Base-by-base conservation (phyloP, 2,329 filamentous ascomycete species). In the Atkinsonella texensis region DNA sequence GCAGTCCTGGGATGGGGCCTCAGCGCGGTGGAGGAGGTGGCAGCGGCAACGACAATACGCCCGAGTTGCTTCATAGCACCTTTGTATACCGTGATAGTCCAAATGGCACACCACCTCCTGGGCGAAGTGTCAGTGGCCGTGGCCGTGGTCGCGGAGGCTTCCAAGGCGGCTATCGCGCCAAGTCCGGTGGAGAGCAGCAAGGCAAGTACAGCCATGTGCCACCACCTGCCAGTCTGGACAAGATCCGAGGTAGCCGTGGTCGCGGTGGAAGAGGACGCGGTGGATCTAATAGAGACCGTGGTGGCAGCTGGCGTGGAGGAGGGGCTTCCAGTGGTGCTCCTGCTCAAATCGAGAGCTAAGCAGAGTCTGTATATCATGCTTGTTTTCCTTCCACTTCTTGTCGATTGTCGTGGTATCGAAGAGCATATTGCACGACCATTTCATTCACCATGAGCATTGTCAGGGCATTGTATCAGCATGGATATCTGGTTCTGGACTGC, bases 201-300 rank as follows among this genome's bases (percentile, higher is more conserved):
- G 54, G 51, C 7, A 64, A 63, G 35, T 84, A 79, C 59, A 74
- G 73, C 53, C 74, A 74, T 15, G 77, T 83, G 8, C 79, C 80
- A 32, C 84, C 83, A 20, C 83, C 84, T 1, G 65, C 76, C 1
- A 74, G 63, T 43, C 66, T 85, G 12, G 74, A 83, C 55, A 60
- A 68, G 17, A 61, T 67, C 20, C 68, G 68, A 31, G 61, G 69
- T 40, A 59, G 63, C n/a, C 62, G 68, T 38, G 65, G 68, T 43
- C 65, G 70, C 44, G 68, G 64, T 12, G 63, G 65, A 13, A 60
- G 54, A 32, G 58, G 57, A 43, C 44, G 50, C 20, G 61, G 69
- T 17, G 63, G 62, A 13, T 54, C 55, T 40, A 59, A 63, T 15
- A 62, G 68, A 39, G 65, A 68, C 43, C 65, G 70, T 46, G 67